These are phyloP conservation scores for Phytopythium sindhum DNA, from an alignment of 352 stramenopile species.

Conservation along the genomic window DNA sequence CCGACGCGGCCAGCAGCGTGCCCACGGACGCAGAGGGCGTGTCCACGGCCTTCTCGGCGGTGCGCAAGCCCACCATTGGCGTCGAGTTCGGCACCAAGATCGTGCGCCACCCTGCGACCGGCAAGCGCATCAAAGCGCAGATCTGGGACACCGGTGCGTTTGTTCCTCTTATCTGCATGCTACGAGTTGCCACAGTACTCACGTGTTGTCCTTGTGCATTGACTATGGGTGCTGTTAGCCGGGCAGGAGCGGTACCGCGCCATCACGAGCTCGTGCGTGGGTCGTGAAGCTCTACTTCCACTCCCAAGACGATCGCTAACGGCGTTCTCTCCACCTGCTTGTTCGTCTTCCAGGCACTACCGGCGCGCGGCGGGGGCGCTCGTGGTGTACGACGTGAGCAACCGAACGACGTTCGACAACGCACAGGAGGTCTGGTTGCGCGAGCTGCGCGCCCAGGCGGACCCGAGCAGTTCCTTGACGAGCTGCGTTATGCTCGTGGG, in stretches of 20 bases:
- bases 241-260: conserved; percentile 79
- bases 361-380: conserved; percentile 66
- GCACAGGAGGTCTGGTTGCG: conserved; percentile 72
- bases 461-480: conserved; percentile 55
- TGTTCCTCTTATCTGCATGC: not conserved
- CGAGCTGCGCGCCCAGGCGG: conserved; percentile 62
- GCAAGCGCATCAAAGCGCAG: conserved; percentile 79
- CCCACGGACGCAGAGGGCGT: conserved; percentile 28
- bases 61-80: conserved; percentile 74
- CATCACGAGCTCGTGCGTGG: conserved; percentile 72
- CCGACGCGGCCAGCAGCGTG: conserved; percentile 26
- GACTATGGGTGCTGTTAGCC: conserved; percentile 15
- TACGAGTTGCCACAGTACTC: too few relatives aligned
- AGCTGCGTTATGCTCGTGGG: conserved; percentile 76
- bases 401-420: conserved; percentile 58
- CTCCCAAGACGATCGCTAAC: not conserved
- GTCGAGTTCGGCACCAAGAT: conserved; percentile 84
- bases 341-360: conserved; percentile 45
- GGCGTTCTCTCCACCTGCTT: not conserved
- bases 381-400: conserved; percentile 78
- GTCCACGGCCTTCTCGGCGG: conserved; percentile 42
- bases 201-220: not conserved
- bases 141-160: conserved; percentile 75
- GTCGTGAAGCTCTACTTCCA: not conserved
- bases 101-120: conserved; percentile 57